phyloP scores from a whole-genome alignment of 2,329 filamentous ascomycete genomes.

The Saccharata proteae region DNA sequence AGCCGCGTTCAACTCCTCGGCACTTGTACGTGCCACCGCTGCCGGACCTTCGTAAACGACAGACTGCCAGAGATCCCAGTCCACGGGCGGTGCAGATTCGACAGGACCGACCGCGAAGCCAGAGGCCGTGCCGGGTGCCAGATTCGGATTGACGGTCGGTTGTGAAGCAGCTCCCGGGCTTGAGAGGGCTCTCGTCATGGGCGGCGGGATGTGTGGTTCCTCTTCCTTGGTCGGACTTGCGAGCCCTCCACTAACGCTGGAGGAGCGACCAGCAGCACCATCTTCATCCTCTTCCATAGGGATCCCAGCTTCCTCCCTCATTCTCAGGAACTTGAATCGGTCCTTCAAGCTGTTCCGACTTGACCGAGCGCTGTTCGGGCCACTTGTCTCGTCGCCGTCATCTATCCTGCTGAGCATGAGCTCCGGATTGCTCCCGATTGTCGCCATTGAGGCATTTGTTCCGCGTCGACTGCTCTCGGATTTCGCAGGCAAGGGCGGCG shows the following conservation, averaged over 20 bases:
- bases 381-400: constrained; percentile 34
- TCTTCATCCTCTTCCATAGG: constrained; percentile 23
- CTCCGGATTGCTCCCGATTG: constrained; percentile 68
- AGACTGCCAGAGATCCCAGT: constrained; percentile 97
- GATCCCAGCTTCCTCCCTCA: constrained; percentile 33
- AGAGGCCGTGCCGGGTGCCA: constrained; percentile 76
- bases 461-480: constrained; percentile 46
- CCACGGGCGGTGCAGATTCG: constrained; percentile 60
- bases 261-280: constrained; percentile 19
- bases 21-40: constrained; percentile 74
- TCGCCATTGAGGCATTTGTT: constrained; percentile 69
- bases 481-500: constrained; percentile 41
- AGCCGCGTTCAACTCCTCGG: constrained; percentile 78
- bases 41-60: constrained; percentile 90
- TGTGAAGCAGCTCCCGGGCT: constrained; percentile 37
- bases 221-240: constrained; percentile 37
- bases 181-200: constrained; percentile 13
- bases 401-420: constrained; percentile 67
- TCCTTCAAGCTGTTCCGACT: constrained; percentile 32
- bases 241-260: constrained; percentile 34
- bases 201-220: constrained; percentile 21
- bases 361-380: constrained; percentile 17
- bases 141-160: constrained; percentile 51
- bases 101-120: constrained; percentile 68
- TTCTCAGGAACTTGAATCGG: constrained; percentile 33